phyloP scores from a whole-genome alignment of 179 eudicot genomes.

The Dionaea muscipula region DNA sequence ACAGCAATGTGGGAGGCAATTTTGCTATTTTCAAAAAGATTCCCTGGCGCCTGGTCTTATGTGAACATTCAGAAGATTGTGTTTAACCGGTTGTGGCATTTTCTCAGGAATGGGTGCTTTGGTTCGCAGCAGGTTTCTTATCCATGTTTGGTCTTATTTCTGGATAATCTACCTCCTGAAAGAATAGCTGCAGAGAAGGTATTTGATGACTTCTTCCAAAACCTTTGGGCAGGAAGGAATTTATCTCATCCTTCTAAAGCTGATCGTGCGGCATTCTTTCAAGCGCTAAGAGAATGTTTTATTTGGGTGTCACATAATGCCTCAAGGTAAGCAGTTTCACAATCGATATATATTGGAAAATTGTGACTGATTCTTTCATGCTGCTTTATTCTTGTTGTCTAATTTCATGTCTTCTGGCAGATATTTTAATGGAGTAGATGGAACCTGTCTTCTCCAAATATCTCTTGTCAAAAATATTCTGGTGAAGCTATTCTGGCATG shows the following conservation, averaged over 20 bases:
- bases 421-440: constrained; percentile 44
- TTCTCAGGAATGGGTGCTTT: constrained; percentile 82
- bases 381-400: not conserved
- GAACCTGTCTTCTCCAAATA: constrained; percentile 26
- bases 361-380: not conserved
- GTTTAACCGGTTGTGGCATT: constrained; percentile 55
- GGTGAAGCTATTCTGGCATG: constrained; percentile 62
- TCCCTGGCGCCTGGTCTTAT: constrained; percentile 63
- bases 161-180: constrained; percentile 59
- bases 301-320: constrained; percentile 54
- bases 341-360: not conserved
- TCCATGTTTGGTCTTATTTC: constrained; percentile 65
- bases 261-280: constrained; percentile 52
- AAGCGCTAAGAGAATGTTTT: constrained; percentile 68
- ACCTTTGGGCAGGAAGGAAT: constrained; percentile 72
- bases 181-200: constrained; percentile 38
- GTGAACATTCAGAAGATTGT: constrained; percentile 57
- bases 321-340: constrained; percentile 41
- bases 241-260: constrained; percentile 38
- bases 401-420: constrained; percentile 22
- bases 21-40: constrained; percentile 46
- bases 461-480: constrained; percentile 53
- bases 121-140: constrained; percentile 92
- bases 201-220: constrained; percentile 62
- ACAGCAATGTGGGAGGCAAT: constrained; percentile 81